Evolutionary conservation across 140 eudicot genomes (phyloP), one percentile per base, ranked within the genome.

Genomic region (Stevia rebaudiana): DNA sequence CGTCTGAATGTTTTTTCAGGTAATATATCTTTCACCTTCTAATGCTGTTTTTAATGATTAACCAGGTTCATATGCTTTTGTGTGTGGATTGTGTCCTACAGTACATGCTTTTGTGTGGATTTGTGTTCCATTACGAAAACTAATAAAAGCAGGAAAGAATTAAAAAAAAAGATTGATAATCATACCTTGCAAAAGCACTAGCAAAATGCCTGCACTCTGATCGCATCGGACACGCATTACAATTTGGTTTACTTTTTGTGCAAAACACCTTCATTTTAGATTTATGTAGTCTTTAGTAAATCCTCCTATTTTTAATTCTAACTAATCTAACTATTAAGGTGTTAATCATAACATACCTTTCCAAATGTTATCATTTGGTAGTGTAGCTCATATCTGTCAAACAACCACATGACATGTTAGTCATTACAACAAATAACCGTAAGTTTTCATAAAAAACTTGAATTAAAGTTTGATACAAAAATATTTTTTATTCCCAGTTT

Each of bases 341-440:
- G 17, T 28, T 31, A 71, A 15, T 66, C 16, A 23, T 8, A 39
- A 24, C 63, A 59, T 86, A 94, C 97, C 99, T 94, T 92, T 75
- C 99, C 99, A 73, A 94, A 94, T 57, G 97, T 88, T 58, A 94
- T 94, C 97, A 94, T 86, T 61, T 94, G 99, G 63, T 88, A 94
- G 74, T 94, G 99, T 22, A 94, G 79, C 82, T 94, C 95, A 41
- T 94, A 94, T 84, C 99, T 92, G 85, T 58, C 61, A 63, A 65
- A 58, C 41, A 72, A 71, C 30, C 68, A 47, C 11, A 78, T 19
- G 49, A 47, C 11, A 78, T 19, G 49, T 61, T 55, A 72, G 35
- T 73, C 53, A 35, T 63, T 18, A 50, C 41, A 67, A 41, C 57
- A 19, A 54, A 51, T 19, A 70, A 71, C 21, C 16, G 18, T 25